A percentile compares a stretch with the other conserved stretches of the same genome.
These are phyloP conservation scores for Psophocarpus tetragonolobus DNA, from an alignment of 306 rosid genomes.

Conservation along the genomic window DNA sequence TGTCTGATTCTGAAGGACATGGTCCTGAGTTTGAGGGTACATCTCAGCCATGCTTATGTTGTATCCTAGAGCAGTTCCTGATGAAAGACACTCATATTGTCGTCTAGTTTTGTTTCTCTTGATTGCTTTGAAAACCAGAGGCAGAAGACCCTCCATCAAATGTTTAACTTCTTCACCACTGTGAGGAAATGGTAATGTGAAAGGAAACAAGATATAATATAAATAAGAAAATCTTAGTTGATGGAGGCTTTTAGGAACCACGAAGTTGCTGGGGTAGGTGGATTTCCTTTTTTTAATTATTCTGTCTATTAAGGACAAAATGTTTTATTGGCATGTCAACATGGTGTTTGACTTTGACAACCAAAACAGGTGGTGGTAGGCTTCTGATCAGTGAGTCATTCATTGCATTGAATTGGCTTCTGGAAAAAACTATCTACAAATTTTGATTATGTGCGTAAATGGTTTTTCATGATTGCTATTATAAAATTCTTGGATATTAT, in stretches of 20 bases:
- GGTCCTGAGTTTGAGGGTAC: conserved; percentile 29
- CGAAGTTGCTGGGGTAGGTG: conserved; percentile 36
- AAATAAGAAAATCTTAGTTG: background rate
- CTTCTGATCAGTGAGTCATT: background rate
- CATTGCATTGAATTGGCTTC: background rate
- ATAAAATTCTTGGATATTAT: background rate
- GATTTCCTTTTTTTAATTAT: background rate
- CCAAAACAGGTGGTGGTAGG: background rate
- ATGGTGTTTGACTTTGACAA: conserved; percentile 11
- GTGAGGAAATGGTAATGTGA: background rate
- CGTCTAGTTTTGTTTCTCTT: conserved; percentile 41
- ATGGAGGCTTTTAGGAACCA: background rate
- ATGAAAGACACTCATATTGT: conserved; percentile 40
- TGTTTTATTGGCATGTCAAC: background rate
- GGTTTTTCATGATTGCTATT: background rate
- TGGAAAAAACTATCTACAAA: background rate
- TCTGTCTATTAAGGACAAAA: background rate
- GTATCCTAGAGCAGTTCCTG: conserved; percentile 3
- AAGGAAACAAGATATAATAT: background rate
- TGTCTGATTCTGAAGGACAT: background rate
- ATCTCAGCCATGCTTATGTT: conserved; percentile 38
- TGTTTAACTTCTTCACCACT: background rate
- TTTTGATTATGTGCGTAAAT: background rate
- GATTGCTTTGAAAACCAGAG: conserved; percentile 44
- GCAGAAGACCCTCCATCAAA: conserved; percentile 51